phyloP scores from a whole-genome alignment of 495 filamentous ascomycete species.

The Xylaria palmicola region DNA sequence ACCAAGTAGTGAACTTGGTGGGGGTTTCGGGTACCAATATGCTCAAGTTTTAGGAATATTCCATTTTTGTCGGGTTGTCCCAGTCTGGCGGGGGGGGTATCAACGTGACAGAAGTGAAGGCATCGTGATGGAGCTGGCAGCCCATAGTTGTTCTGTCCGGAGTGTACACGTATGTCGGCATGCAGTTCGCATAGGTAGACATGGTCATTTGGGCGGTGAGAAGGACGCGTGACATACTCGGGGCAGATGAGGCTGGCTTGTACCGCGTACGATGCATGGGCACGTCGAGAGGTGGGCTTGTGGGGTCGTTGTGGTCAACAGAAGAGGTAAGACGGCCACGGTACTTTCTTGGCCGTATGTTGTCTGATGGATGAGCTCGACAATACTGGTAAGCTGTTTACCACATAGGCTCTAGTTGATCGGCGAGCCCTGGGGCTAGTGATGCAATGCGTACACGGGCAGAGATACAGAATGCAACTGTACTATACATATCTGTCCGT shows the following conservation, averaged over 20 bases:
- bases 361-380: conserved; percentile 1
- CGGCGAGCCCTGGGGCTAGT: conserved; percentile 15
- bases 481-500: conserved; percentile 9
- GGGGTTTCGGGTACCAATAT: conserved; percentile 13
- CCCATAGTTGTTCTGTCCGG: conserved; percentile 8
- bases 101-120: conserved; percentile 14
- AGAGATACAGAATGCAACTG: conserved; percentile 12
- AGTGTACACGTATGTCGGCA: conserved; percentile 20
- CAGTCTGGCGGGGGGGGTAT: background rate
- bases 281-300: conserved; percentile 6
- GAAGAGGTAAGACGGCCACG: conserved; percentile 10
- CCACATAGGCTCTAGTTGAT: conserved; percentile 6
- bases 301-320: conserved; percentile 5
- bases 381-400: conserved; percentile 3
- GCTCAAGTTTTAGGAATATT: conserved; percentile 1
- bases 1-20: conserved; percentile 1
- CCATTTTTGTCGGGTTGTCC: background rate
- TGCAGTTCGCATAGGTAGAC: conserved; percentile 20
- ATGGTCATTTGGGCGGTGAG: conserved; percentile 16
- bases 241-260: conserved; percentile 13
- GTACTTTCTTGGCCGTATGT: conserved; percentile 6
- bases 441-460: conserved; percentile 10
- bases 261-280: background rate
- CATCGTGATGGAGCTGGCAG: conserved; percentile 18
- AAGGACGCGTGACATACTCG: conserved; percentile 15